Conservation (phyloP, 192 early-diverging fungal genomes). For the Mortierella hygrophila region DNA sequence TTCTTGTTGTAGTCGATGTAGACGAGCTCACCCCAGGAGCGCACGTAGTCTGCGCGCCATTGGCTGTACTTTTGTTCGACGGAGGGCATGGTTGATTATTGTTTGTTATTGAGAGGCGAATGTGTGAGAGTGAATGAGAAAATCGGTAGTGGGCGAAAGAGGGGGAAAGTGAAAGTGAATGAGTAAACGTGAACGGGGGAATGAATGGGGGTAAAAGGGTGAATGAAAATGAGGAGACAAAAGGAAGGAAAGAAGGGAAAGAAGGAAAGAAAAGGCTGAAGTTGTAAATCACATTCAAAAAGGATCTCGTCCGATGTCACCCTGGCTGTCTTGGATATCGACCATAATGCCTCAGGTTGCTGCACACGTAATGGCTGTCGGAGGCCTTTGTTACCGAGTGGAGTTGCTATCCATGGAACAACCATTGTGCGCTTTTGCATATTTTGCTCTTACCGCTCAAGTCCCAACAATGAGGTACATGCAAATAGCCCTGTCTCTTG, state of each 20-base stretch:
- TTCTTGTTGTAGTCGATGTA: constrained; percentile 69
- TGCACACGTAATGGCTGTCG: neutral
- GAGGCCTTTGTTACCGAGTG: neutral
- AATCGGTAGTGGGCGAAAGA: neutral
- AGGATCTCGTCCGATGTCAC: neutral
- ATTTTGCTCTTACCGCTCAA: neutral
- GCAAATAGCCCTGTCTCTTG: too few relatives aligned
- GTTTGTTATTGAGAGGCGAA: neutral
- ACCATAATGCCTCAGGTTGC: too few relatives aligned
- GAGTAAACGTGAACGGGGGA: neutral
- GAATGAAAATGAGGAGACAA: neutral
- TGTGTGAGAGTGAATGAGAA: neutral
- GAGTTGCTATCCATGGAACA: neutral
- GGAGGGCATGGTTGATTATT: constrained; percentile 32
- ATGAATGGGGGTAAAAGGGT: neutral
- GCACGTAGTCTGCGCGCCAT: constrained; percentile 58
- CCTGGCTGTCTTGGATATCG: neutral
- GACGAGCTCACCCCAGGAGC: constrained; percentile 58
- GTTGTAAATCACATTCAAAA: neutral
- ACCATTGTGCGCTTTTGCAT: neutral
- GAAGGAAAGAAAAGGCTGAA: neutral
- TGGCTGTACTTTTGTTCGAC: constrained; percentile 42
- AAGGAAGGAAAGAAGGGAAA: neutral
- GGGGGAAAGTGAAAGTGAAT: neutral
- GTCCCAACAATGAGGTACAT: too few relatives aligned